Evolutionary conservation across 2,329 filamentous ascomycete species (phyloP).

Genomic region (Neodidymelliopsis sp.): DNA sequence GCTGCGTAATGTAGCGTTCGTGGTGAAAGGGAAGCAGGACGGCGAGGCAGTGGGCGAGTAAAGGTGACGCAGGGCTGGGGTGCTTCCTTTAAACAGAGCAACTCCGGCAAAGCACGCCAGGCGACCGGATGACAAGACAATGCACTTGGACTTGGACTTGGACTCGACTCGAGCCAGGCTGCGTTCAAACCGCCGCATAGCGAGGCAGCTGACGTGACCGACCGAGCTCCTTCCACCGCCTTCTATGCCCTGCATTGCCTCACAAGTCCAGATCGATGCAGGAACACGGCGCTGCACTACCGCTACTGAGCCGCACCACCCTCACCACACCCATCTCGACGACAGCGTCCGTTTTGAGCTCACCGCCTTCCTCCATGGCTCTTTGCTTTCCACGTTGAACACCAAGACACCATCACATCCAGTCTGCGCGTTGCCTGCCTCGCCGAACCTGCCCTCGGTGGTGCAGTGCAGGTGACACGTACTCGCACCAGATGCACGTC

Average conservation of each 20-base stretch:
- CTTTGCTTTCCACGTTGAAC: slow-evolving; percentile 3
- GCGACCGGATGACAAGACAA: slow-evolving; percentile 19
- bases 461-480: slow-evolving; percentile 32
- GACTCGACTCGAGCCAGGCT: slow-evolving; percentile 16
- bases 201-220: slow-evolving; percentile 15
- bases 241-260: slow-evolving; percentile 13
- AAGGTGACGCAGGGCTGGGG: slow-evolving; percentile 16
- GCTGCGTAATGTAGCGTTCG: slow-evolving; percentile 3
- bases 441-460: slow-evolving; percentile 29
- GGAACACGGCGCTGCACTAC: slow-evolving; percentile 10
- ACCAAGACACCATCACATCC: slow-evolving; percentile 4
- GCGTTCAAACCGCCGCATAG: slow-evolving; percentile 10
- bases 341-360: not conserved
- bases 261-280: slow-evolving; percentile 11
- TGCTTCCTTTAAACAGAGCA: slow-evolving; percentile 18
- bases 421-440: slow-evolving; percentile 18
- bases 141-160: slow-evolving; percentile 15
- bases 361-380: slow-evolving; percentile 4
- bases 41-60: slow-evolving; percentile 11
- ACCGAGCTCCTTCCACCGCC: slow-evolving; percentile 15
- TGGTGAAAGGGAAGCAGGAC: slow-evolving; percentile 4
- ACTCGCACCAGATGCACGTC: slow-evolving; percentile 25
- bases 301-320: slow-evolving; percentile 11
- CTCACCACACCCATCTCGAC: not conserved
- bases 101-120: slow-evolving; percentile 19